Evolutionary conservation across 148 eudicot genomes (phyloP).

Genomic region (Fagopyrum esculentum): DNA sequence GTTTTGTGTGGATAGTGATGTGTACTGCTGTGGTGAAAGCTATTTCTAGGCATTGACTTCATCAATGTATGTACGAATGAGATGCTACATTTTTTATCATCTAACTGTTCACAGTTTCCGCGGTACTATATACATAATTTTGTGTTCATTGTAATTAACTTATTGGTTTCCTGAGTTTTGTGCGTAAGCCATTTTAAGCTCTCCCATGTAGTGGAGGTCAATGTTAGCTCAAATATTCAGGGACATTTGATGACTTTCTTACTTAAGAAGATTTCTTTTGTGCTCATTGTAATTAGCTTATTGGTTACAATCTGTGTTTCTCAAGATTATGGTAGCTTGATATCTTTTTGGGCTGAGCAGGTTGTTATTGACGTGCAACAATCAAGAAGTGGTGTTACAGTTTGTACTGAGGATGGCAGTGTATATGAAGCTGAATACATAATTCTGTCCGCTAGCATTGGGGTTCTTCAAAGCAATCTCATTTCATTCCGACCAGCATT

Average conservation of each 20-base stretch:
- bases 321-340: constrained; percentile 3
- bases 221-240: background rate
- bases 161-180: too few species aligned
- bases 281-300: background rate
- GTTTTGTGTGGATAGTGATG: constrained; percentile 7
- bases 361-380: constrained; percentile 75
- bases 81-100: background rate
- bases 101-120: background rate
- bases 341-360: constrained; percentile 27
- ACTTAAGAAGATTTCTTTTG: background rate
- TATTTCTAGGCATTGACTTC: constrained; percentile 4
- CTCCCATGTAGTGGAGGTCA: background rate
- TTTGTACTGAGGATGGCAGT: constrained; percentile 75
- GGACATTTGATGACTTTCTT: background rate
- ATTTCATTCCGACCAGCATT: constrained; percentile 70
- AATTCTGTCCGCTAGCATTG: constrained; percentile 78
- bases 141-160: too few species aligned
- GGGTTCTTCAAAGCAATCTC: constrained; percentile 85
- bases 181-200: background rate
- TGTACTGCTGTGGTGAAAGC: constrained; percentile 9
- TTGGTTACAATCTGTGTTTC: background rate
- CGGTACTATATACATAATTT: background rate
- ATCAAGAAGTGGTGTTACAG: constrained; percentile 59
- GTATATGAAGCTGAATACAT: constrained; percentile 70
- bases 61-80: background rate